phyloP scores from a whole-genome alignment of 164 flowering plant genomes.

The Pachysandra terminalis region DNA sequence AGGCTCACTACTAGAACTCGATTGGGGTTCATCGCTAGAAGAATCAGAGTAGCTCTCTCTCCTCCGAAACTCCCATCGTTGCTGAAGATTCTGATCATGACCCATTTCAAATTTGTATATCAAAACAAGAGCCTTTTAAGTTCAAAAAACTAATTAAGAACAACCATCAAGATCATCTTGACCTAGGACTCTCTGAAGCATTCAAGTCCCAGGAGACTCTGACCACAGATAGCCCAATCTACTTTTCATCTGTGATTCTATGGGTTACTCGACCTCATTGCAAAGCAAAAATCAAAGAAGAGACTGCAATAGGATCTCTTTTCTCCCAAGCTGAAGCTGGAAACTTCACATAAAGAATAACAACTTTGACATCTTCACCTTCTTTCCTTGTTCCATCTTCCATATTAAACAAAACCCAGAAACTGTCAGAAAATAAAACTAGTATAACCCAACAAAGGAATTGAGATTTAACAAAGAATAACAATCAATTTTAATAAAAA shows the following conservation, averaged over 20 bases:
- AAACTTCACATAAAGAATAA: background rate
- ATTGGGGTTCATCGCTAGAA: constrained; percentile 26
- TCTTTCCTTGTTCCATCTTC: constrained; percentile 5
- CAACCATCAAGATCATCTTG: background rate
- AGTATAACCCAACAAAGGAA: background rate
- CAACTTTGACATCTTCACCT: constrained; percentile 1
- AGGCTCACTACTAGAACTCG: constrained; percentile 23
- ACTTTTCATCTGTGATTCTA: background rate
- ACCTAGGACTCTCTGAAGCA: background rate
- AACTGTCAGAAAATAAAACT: background rate
- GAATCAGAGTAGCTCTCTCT: constrained; percentile 32
- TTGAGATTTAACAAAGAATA: background rate
- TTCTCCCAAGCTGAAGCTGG: background rate
- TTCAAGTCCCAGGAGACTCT: constrained; percentile 10
- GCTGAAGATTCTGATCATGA: constrained; percentile 25
- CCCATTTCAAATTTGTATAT: constrained; percentile 15
- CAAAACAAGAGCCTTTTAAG: background rate
- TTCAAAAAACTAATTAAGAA: background rate
- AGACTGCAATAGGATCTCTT: constrained; percentile 1
- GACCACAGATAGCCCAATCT: background rate
- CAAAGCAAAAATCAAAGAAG: background rate
- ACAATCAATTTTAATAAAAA: background rate
- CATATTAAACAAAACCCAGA: background rate
- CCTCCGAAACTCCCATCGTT: constrained; percentile 40
- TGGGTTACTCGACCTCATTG: background rate